These are phyloP conservation scores for Phytophthora ramorum DNA, from an alignment of 352 stramenopile genomes.

Conservation along the genomic window DNA sequence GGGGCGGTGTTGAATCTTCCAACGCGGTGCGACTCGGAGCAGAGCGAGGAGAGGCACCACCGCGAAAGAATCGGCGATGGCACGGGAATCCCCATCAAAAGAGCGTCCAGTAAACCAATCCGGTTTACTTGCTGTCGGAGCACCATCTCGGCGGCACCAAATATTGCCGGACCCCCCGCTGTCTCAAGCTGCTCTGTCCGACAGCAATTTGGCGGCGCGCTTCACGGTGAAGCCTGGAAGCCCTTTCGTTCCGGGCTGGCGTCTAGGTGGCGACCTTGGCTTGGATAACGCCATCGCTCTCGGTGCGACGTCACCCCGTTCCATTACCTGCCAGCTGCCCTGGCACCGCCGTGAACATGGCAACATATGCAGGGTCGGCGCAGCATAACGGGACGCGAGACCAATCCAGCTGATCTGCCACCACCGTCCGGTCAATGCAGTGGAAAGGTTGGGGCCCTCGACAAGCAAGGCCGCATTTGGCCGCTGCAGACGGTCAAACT, in stretches of 20 bases:
- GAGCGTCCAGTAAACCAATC: slow-evolving; percentile 4
- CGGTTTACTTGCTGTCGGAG: slow-evolving; percentile 1
- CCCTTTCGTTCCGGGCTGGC: background rate
- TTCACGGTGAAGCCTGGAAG: background rate
- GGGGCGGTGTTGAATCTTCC: slow-evolving; percentile 12
- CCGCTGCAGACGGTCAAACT: background rate
- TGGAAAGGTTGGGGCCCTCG: background rate
- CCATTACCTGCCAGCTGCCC: slow-evolving; percentile 14
- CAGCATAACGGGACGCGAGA: background rate
- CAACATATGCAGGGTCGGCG: slow-evolving; percentile 2
- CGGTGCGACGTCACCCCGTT: background rate
- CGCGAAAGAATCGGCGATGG: slow-evolving; percentile 25
- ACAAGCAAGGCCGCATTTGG: background rate
- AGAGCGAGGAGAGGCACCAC: background rate
- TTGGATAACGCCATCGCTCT: background rate
- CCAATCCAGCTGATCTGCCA: slow-evolving; percentile 1
- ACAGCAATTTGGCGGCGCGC: slow-evolving; percentile 10
- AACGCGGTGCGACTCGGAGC: background rate
- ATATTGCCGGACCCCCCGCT: slow-evolving; percentile 12
- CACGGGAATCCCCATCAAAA: background rate
- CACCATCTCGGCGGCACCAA: slow-evolving; percentile 29
- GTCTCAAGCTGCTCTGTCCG: slow-evolving; percentile 9
- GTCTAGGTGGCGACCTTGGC: too few species aligned
- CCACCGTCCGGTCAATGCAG: background rate
- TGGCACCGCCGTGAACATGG: slow-evolving; percentile 9